A percentile compares a stretch with the other conserved stretches of the same genome.
Evolutionary conservation across 2,329 filamentous ascomycete genomes (phyloP).

Genomic region (Penicillium sp.): DNA sequence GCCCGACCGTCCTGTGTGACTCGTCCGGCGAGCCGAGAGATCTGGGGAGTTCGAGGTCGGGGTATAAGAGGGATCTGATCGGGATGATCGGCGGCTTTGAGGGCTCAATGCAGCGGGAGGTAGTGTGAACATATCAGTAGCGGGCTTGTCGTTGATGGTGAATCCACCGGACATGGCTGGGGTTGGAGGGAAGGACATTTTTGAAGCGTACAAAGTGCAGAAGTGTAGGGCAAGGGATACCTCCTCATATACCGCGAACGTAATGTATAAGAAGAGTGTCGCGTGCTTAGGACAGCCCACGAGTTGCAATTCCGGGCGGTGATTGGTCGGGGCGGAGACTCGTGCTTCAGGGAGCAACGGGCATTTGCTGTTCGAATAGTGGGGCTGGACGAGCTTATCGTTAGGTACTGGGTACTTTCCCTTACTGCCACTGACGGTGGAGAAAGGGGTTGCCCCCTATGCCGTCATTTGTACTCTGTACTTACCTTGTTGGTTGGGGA

Average conservation of each 20-base stretch:
- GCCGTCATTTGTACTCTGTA: not conserved
- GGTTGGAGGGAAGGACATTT: slow-evolving; percentile 41
- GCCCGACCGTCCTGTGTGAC: slow-evolving; percentile 30
- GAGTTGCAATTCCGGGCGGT: slow-evolving; percentile 22
- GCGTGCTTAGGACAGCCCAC: slow-evolving; percentile 39
- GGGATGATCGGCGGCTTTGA: slow-evolving; percentile 31
- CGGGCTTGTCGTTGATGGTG: slow-evolving; percentile 39
- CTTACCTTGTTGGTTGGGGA: not conserved
- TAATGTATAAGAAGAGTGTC: slow-evolving; percentile 28
- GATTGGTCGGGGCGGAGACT: slow-evolving; percentile 29
- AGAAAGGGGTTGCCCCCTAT: not conserved
- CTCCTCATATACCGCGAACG: slow-evolving; percentile 14
- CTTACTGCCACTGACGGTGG: not conserved
- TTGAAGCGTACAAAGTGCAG: not conserved
- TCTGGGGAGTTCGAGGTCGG: slow-evolving; percentile 39
- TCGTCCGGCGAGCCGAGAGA: slow-evolving; percentile 21
- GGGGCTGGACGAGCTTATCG: slow-evolving; percentile 26
- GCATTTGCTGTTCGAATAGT: slow-evolving; percentile 25
- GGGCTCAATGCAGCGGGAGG: slow-evolving; percentile 39
- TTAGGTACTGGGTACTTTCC: slow-evolving; percentile 3
- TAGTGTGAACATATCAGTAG: slow-evolving; percentile 38
- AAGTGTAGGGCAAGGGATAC: slow-evolving; percentile 4
- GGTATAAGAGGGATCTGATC: slow-evolving; percentile 31
- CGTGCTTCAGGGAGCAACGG: slow-evolving; percentile 29
- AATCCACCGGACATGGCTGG: slow-evolving; percentile 43